Evolutionary conservation across 2,329 filamentous ascomycete genomes (phyloP), one percentile per base, ranked within the genome.

Genomic region (Ceratocystis papillata): DNA sequence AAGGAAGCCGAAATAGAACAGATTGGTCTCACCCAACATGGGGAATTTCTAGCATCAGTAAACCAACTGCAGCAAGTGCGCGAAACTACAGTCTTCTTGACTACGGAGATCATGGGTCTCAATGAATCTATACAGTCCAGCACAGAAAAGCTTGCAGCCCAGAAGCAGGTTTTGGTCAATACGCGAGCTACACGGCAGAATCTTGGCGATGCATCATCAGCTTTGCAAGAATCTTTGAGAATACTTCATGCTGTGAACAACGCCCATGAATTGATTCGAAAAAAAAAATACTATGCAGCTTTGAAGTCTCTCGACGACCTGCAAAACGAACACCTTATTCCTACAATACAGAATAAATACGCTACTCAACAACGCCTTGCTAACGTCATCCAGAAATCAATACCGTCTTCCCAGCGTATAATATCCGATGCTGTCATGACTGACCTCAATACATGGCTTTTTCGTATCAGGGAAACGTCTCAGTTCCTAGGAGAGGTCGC

Each of bases 361-460:
- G 90, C 96, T 7, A 95, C 90, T 1, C 90, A 96, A 70, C 95
- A 96, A 76, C 93, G 92, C 72, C 87, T 99, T 69, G 94, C 94
- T 41, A 90, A 95, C 73, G 85, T 96, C 78, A 97, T 99, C 70
- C 93, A 96, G 74, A 91, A 90, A 71, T 97, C 93, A 0, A 93
- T 97, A 41, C 94, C 94, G 1, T 86, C 89, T 2, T 96, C 91
- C 0, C 91, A 96, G 72, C 91, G 90, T 72, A 86, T 90, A 63
- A 96, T 99, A 66, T 93, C 93, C 3, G 93, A 97, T 76, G 91
- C 92, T 15, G 94, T 99, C 70, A 97, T 97, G 90, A 88, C 85
- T 1, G 94, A 99, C 75, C 77, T 99, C 65, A 97, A 97, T 73
- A 96, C 91, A 0, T 99, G 94, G 94, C 80, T 99, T 8, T 99